Conservation (phyloP, 371 early-diverging fungal genomes). For the Chytridiales sp. region DNA sequence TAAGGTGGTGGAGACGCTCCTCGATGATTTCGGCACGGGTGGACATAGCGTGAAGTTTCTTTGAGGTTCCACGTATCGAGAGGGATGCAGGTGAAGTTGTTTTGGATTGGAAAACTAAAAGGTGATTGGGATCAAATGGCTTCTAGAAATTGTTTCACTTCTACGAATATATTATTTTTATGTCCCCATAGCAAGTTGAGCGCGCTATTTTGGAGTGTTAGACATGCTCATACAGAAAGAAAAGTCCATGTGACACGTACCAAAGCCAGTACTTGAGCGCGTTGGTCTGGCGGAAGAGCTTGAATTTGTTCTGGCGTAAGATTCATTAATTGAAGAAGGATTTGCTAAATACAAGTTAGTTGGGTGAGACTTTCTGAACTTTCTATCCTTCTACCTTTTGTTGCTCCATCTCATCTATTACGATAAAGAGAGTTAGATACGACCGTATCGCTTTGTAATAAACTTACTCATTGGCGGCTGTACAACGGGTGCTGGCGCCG, state of each 20-base stretch:
- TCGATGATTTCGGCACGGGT: constrained; percentile 21
- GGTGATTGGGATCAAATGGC: no score
- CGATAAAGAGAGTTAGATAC: not conserved
- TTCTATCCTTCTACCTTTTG: constrained; percentile 52
- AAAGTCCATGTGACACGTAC: constrained; percentile 26
- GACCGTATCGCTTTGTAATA: not conserved
- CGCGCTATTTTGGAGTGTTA: no score
- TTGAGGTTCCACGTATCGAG: no score
- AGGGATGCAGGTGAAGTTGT: no score
- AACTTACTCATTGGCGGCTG: constrained; percentile 10
- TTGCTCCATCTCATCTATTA: constrained; percentile 39
- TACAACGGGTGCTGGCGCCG: not conserved
- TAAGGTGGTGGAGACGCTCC: constrained; percentile 12
- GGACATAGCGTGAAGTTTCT: no score
- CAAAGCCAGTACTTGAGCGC: constrained; percentile 52
- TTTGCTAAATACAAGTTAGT: no score
- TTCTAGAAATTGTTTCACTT: no score
- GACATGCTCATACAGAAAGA: no score
- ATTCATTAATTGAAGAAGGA: constrained; percentile 57
- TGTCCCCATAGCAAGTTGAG: no score
- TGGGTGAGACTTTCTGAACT: no score
- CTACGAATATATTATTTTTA: no score
- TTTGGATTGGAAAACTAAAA: no score
- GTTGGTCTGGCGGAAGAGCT: constrained; percentile 57
- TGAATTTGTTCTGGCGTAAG: constrained; percentile 61